phyloP scores from a whole-genome alignment of 768 basidiomycete species.

The Cystofilobasidium macerans region DNA sequence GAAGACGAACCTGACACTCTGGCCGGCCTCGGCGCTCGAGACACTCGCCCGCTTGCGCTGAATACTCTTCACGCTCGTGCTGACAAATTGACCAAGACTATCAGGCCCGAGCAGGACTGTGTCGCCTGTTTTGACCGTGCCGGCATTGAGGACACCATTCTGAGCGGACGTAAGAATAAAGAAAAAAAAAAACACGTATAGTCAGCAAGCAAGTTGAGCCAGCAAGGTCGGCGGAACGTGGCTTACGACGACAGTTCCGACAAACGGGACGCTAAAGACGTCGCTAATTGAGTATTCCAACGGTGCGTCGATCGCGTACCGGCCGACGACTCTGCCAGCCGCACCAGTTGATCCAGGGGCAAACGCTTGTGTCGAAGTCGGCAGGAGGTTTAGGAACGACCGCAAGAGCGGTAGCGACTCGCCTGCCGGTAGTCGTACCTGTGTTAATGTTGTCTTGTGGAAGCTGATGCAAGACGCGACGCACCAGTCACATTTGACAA shows the following conservation, averaged over 20 bases:
- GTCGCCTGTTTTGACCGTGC: constrained; percentile 66
- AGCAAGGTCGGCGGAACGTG: too few relatives aligned
- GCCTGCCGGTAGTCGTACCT: constrained; percentile 65
- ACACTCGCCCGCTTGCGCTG: constrained; percentile 89
- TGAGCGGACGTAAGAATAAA: constrained; percentile 46
- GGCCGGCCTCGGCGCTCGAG: constrained; percentile 78
- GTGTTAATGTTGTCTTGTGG: constrained; percentile 42
- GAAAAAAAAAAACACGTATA: constrained; percentile 36
- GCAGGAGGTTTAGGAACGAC: constrained; percentile 79
- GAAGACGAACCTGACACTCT: constrained; percentile 58
- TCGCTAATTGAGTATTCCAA: constrained; percentile 41
- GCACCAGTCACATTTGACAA: constrained; percentile 75
- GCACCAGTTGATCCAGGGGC: too few relatives aligned
- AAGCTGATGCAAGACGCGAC: not conserved
- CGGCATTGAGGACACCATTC: constrained; percentile 66
- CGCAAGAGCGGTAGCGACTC: constrained; percentile 42
- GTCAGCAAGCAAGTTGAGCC: too few relatives aligned
- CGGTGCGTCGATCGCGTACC: constrained; percentile 56
- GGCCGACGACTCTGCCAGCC: constrained; percentile 54
- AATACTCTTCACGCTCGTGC: constrained; percentile 74
- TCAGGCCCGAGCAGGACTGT: constrained; percentile 79
- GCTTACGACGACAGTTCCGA: constrained; percentile 28
- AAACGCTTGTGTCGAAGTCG: constrained; percentile 42
- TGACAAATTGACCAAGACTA: constrained; percentile 74
- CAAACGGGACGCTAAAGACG: constrained; percentile 33